Percentiles rank a stretch among this genome's conserved stretches.
phyloP scores from a whole-genome alignment of 2,329 filamentous ascomycete genomes.

The Epichloe uncinata region DNA sequence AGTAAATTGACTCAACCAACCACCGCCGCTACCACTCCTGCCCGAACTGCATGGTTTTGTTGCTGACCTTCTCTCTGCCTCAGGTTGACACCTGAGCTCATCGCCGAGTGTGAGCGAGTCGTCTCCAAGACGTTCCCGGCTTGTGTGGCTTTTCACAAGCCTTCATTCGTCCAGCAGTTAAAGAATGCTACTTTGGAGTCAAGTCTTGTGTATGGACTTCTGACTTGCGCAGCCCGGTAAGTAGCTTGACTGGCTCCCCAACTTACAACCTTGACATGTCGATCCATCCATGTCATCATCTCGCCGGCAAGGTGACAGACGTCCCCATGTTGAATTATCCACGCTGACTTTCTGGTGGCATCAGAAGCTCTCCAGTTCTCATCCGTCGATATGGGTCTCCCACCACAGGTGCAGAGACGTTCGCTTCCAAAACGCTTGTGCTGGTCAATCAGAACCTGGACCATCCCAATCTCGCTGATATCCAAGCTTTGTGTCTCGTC shows the following conservation, averaged over 20 bases:
- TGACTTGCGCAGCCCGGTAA: conserved; percentile 45
- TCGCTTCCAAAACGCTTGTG: conserved; percentile 42
- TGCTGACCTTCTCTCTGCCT: conserved; percentile 9
- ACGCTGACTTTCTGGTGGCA: not conserved
- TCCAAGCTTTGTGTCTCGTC: conserved; percentile 46
- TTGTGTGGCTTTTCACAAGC: conserved; percentile 50
- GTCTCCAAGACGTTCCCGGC: conserved; percentile 47
- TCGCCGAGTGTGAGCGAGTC: conserved; percentile 46
- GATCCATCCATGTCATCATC: no score
- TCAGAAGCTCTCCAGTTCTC: conserved; percentile 40
- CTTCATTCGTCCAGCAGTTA: conserved; percentile 46
- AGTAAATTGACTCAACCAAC: not conserved
- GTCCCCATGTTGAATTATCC: no score
- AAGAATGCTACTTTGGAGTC: conserved; percentile 42
- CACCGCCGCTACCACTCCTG: not conserved
- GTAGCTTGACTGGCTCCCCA: conserved; percentile 11
- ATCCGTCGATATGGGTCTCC: conserved; percentile 47
- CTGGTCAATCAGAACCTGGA: conserved; percentile 45
- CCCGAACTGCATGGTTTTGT: not conserved
- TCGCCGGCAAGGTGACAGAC: not conserved
- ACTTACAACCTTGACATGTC: not conserved
- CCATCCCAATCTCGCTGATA: conserved; percentile 45
- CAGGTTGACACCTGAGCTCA: conserved; percentile 42
- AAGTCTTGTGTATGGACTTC: conserved; percentile 43
- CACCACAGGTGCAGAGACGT: conserved; percentile 43